A percentile compares a stretch with the other conserved stretches of the same genome.
Conservation (phyloP, 306 rosid species). For the Corylus heterophylla region DNA sequence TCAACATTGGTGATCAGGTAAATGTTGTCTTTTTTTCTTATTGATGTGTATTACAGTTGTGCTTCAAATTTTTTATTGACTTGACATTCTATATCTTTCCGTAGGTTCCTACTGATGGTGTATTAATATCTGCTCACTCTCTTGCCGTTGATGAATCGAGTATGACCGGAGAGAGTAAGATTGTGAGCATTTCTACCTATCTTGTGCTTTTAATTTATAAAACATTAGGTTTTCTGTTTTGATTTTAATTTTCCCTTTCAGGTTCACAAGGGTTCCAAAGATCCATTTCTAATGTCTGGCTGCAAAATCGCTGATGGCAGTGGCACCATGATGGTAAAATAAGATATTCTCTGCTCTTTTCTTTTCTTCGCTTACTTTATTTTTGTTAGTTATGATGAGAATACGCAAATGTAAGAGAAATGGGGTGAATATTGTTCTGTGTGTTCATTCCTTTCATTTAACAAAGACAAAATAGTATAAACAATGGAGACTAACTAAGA, state of each 20-base stretch:
- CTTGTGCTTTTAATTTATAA: not conserved
- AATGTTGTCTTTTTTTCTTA: slow-evolving; percentile 11
- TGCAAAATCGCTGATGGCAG: slow-evolving; percentile 95
- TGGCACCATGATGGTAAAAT: slow-evolving; percentile 80
- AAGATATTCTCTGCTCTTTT: slow-evolving; percentile 13
- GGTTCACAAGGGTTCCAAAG: slow-evolving; percentile 63
- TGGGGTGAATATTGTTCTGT: no score
- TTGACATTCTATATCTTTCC: slow-evolving; percentile 22
- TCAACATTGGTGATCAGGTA: slow-evolving; percentile 90
- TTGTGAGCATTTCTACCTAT: slow-evolving; percentile 51
- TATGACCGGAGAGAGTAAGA: slow-evolving; percentile 99
- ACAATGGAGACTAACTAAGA: no score
- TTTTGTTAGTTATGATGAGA: no score
- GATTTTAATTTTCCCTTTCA: slow-evolving; percentile 27
- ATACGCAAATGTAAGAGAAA: no score
- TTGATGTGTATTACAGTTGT: slow-evolving; percentile 21
- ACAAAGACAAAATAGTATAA: no score
- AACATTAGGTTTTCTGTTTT: not conserved
- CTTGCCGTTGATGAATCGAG: slow-evolving; percentile 92
- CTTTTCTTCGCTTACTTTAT: not conserved
- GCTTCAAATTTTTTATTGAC: slow-evolving; percentile 17
- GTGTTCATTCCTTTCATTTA: no score
- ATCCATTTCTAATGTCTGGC: slow-evolving; percentile 84
- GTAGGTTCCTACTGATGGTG: slow-evolving; percentile 95
- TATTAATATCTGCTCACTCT: slow-evolving; percentile 78